Percentiles rank a stretch among this genome's conserved stretches.
Conservation (phyloP, 2,329 filamentous ascomycete species). For the Beauveria sp. region DNA sequence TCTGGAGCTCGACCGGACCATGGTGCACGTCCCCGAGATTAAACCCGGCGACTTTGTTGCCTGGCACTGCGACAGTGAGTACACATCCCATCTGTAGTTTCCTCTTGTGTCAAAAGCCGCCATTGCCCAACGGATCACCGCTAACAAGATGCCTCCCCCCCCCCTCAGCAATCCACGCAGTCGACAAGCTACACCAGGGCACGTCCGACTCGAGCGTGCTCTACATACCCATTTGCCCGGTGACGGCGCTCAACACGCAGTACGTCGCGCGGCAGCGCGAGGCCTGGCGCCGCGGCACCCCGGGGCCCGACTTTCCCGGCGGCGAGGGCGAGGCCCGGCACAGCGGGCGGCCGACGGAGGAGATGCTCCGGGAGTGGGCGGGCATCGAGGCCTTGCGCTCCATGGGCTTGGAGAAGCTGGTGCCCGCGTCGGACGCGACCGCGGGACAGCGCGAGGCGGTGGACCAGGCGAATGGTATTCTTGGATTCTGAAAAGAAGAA, state of each 20-base stretch:
- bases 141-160: conserved; percentile 4
- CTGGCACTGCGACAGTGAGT: conserved; percentile 71
- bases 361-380: conserved; percentile 26
- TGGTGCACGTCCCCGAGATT: conserved; percentile 63
- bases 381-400: conserved; percentile 30
- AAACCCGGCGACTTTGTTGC: conserved; percentile 70
- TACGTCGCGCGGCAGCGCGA: conserved; percentile 65
- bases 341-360: conserved; percentile 35
- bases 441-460: conserved; percentile 30
- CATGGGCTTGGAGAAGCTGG: conserved; percentile 37
- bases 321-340: conserved; percentile 58
- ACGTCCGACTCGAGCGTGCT: conserved; percentile 70
- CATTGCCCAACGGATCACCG: neutral
- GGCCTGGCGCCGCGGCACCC: conserved; percentile 61
- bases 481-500: conserved; percentile 29
- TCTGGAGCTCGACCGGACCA: conserved; percentile 55
- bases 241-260: conserved; percentile 64
- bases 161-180: conserved; percentile 59
- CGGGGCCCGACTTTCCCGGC: conserved; percentile 64
- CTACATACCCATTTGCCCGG: conserved; percentile 81
- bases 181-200: conserved; percentile 71
- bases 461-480: conserved; percentile 33
- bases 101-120: neutral
- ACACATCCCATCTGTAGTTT: neutral
- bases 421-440: conserved; percentile 18